Conservation (phyloP, 1,284 basidiomycete genomes). For the Volvariella volvacea region DNA sequence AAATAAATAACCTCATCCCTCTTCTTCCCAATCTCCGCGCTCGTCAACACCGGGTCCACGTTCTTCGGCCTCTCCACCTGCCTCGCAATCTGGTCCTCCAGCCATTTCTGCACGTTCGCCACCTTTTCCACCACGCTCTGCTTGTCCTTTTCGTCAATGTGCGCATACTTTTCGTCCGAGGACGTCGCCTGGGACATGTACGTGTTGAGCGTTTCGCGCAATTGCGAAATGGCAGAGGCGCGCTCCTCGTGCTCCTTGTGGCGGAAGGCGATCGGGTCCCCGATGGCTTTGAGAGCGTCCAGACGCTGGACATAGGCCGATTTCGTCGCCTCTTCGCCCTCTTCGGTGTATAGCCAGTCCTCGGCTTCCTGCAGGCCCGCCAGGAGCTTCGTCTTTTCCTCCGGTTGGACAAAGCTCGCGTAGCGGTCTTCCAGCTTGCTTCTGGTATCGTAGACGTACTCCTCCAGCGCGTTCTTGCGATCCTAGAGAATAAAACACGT, state of each 20-base stretch:
- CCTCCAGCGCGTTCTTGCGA: constrained; percentile 94
- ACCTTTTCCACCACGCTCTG: constrained; percentile 75
- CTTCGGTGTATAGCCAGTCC: constrained; percentile 93
- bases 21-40: constrained; percentile 80
- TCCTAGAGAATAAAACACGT: constrained; percentile 44
- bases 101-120: constrained; percentile 85
- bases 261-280: constrained; percentile 79
- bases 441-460: constrained; percentile 93
- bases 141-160: constrained; percentile 87
- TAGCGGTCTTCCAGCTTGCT: constrained; percentile 87
- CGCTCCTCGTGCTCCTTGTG: constrained; percentile 80
- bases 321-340: constrained; percentile 92
- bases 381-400: constrained; percentile 76
- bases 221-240: constrained; percentile 58
- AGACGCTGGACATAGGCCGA: constrained; percentile 81
- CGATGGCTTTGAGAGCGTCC: constrained; percentile 74
- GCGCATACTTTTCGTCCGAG: constrained; percentile 76
- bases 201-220: constrained; percentile 81
- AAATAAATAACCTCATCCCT: constrained; percentile 86
- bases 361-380: constrained; percentile 70
- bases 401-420: constrained; percentile 61
- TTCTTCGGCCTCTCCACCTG: constrained; percentile 87
- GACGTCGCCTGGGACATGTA: constrained; percentile 81
- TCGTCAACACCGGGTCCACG: constrained; percentile 76
- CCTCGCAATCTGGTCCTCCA: constrained; percentile 81